A percentile compares a stretch with the other conserved stretches of the same genome.
phyloP scores from a whole-genome alignment of 1,284 basidiomycete species.

The Ganoderma resinaceum region DNA sequence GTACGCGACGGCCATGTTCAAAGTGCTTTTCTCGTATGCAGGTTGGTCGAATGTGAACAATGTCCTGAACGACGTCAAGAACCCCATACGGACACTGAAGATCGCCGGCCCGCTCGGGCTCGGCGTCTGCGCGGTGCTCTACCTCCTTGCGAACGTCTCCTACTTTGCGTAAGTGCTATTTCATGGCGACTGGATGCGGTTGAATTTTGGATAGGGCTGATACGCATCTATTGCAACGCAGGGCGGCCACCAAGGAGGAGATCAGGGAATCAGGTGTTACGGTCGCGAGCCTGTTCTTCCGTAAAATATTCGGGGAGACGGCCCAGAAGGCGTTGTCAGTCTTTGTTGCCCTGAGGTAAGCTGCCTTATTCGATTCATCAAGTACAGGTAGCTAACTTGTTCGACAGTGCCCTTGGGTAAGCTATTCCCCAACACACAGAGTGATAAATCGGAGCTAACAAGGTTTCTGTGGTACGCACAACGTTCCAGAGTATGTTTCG shows the following conservation, averaged over 20 bases:
- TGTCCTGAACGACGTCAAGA: slow-evolving; percentile 65
- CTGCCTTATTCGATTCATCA: background rate
- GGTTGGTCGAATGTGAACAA: slow-evolving; percentile 43
- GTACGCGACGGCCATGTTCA: slow-evolving; percentile 67
- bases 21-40: slow-evolving; percentile 61
- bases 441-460: slow-evolving; percentile 33
- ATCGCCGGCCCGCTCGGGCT: slow-evolving; percentile 71
- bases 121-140: slow-evolving; percentile 57
- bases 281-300: slow-evolving; percentile 73
- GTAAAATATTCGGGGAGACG: slow-evolving; percentile 66
- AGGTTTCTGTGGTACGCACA: slow-evolving; percentile 42
- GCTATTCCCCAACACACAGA: background rate
- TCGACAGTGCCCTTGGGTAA: slow-evolving; percentile 1
- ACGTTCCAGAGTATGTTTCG: background rate
- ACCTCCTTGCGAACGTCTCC: slow-evolving; percentile 71
- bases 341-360: slow-evolving; percentile 58
- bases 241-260: slow-evolving; percentile 68
- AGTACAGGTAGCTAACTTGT: background rate
- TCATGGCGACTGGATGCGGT: background rate
- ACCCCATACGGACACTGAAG: slow-evolving; percentile 73
- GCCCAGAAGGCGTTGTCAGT: slow-evolving; percentile 68
- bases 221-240: background rate
- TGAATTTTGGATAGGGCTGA: background rate
- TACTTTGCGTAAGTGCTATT: slow-evolving; percentile 67
- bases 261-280: slow-evolving; percentile 64